These are phyloP conservation scores for Tetradesmus obliquus DNA, from an alignment of 139 green algal genomes.

Conservation along the genomic window DNA sequence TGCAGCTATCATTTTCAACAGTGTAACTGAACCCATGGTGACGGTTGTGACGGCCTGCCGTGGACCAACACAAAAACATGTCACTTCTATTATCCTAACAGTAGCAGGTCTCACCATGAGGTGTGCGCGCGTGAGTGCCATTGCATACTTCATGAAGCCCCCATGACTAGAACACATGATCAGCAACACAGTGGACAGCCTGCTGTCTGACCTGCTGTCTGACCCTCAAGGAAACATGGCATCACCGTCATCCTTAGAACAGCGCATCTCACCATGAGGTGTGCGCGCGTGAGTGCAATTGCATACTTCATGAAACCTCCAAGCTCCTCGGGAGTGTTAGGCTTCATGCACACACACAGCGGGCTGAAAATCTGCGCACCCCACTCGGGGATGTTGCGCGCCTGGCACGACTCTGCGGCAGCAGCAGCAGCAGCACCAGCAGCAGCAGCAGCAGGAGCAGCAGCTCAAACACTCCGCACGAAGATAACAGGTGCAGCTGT, in stretches of 20 bases:
- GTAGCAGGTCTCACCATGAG: slow-evolving; percentile 44
- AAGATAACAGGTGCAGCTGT: no score
- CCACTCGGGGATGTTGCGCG: slow-evolving; percentile 80
- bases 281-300: slow-evolving; percentile 56
- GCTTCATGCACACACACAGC: slow-evolving; percentile 75
- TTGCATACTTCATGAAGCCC: slow-evolving; percentile 67
- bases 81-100: no score
- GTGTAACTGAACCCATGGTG: no score
- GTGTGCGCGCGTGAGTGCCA: slow-evolving; percentile 57
- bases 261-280: slow-evolving; percentile 57
- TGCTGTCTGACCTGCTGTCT: slow-evolving; percentile 54
- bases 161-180: not conserved
- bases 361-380: slow-evolving; percentile 80
- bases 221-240: no score
- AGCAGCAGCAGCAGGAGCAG: no score
- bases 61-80: no score
- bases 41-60: no score
- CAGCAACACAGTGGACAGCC: not conserved
- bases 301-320: slow-evolving; percentile 75
- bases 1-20: no score
- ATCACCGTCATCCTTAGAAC: not conserved
- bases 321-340: slow-evolving; percentile 56
- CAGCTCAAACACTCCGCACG: no score
- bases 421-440: slow-evolving; percentile 34
- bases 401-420: slow-evolving; percentile 27